Evolutionary conservation across 2,329 filamentous ascomycete genomes (phyloP).

Genomic region (Cercospora brassicicola): DNA sequence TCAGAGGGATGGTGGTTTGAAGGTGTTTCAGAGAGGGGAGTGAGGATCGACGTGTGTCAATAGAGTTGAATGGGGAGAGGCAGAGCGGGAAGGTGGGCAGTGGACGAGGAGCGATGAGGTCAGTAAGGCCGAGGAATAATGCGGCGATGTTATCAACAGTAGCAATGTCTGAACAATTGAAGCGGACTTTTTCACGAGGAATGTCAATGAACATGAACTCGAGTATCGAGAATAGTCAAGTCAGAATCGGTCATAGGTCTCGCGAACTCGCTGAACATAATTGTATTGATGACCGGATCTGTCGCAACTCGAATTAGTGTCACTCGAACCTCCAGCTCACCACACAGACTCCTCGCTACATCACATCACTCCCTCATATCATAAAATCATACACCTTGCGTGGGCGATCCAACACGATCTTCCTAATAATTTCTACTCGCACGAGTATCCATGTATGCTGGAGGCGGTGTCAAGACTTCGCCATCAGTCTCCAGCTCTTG

Average conservation of each 20-base stretch:
- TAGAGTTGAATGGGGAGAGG: too few species aligned
- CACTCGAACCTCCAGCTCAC: neutral
- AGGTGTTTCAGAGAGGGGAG: slow-evolving; percentile 80
- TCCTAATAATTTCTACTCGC: neutral
- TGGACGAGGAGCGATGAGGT: too few species aligned
- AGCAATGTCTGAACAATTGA: too few species aligned
- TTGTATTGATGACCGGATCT: neutral
- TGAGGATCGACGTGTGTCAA: neutral
- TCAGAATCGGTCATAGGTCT: neutral
- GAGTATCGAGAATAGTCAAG: too few species aligned
- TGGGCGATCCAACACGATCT: neutral
- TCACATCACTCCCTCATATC: neutral
- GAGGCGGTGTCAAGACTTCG: neutral
- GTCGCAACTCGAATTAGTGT: neutral
- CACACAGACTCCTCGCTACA: neutral
- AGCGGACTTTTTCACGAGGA: too few species aligned
- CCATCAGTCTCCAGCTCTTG: neutral
- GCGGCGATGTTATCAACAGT: too few species aligned
- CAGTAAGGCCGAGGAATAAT: too few species aligned
- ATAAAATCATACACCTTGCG: slow-evolving; percentile 5
- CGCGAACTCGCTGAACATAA: neutral
- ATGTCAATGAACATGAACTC: too few species aligned
- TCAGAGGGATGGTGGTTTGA: slow-evolving; percentile 73
- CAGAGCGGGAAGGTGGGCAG: too few species aligned
- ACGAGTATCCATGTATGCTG: neutral